These are phyloP conservation scores for Xylaria sp. DNA, from an alignment of 2,329 filamentous ascomycete species.

Conservation along the genomic window DNA sequence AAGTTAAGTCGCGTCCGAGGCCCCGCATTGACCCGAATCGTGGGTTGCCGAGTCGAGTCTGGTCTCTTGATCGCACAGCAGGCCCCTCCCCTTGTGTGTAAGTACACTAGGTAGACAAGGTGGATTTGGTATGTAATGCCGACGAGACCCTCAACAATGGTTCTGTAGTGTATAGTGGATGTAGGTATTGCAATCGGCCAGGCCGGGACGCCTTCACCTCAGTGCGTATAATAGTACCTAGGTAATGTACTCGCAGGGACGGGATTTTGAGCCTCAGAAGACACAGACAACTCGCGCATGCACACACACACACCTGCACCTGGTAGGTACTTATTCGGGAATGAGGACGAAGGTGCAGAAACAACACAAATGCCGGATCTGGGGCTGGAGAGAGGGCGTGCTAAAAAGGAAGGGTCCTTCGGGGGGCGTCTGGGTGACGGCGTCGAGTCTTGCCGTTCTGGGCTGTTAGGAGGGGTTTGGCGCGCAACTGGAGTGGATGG, in stretches of 20 bases:
- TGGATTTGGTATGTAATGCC: too few species aligned
- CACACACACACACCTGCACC: not conserved
- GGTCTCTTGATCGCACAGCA: not conserved
- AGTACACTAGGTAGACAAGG: too few species aligned
- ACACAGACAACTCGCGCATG: too few species aligned
- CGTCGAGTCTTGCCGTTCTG: conserved; percentile 27
- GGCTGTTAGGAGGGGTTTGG: conserved; percentile 25
- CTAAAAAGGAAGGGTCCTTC: conserved; percentile 6
- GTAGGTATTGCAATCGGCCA: not conserved
- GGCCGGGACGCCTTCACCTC: not conserved
- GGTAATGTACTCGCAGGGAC: too few species aligned
- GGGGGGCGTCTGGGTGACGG: conserved; percentile 4
- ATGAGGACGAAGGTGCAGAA: not conserved
- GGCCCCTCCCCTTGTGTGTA: not conserved
- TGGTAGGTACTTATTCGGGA: not conserved
- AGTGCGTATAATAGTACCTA: too few species aligned
- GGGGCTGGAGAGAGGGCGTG: not conserved
- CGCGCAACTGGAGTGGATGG: too few species aligned
- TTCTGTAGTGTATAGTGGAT: too few species aligned
- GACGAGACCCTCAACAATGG: too few species aligned
- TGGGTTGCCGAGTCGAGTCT: not conserved
- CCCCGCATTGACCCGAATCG: not conserved
- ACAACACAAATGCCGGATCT: not conserved
- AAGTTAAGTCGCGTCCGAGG: not conserved
- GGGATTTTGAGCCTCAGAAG: too few species aligned